Base-by-base conservation (phyloP, 1,284 basidiomycete species). In the Moniliophthora roreri region DNA sequence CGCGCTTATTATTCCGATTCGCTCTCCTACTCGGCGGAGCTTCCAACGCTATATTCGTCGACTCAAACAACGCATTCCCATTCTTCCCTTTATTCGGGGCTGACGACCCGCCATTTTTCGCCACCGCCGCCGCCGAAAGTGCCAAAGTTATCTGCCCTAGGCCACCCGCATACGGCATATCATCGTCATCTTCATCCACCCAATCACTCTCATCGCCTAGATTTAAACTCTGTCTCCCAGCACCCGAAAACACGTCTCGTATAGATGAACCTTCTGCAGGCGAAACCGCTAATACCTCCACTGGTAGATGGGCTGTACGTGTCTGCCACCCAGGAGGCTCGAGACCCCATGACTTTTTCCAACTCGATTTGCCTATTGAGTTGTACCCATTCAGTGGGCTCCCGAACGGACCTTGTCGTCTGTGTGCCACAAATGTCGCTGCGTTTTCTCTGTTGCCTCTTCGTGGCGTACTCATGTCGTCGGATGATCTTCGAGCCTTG, bases 341-440 rank as follows among this genome's bases (percentile, higher is more conserved):
- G 28, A 85, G 71, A 0, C 89, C 89, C 90, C 90, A 92, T 7
- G 85, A 82, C 67, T 90, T 91, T 75, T 89, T 91, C 89, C 89
- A 92, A 63, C 87, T 88, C 16, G 85, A 84, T n/a, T 87, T 79
- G 21, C 85, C 81, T 35, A 84, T 61, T 3, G 79, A 77, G 48
- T 63, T 72, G 35, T 55, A 46, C 20, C 72, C 68, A 37, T 71
- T 66, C n/a, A 69, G 69, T 9, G 84, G 83, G 57, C 80, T 84
- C 60, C 72, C 70, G 63, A 90, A 90, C 1, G 86, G 80, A 1
- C 80, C 84, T 53, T 79, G 73, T 37, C 86, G 79, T 66, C 90
- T 91, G 65, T 89, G 87, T 13, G 89, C 89, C 35, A 91, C 73
- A 60, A 91, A 89, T 1, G 82, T 83, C 15, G 81, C 23, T 75